Percentiles rank a stretch among this genome's conserved stretches.
phyloP scores from a whole-genome alignment of 2,329 filamentous ascomycete species.

The Aspergillus luchuensis region DNA sequence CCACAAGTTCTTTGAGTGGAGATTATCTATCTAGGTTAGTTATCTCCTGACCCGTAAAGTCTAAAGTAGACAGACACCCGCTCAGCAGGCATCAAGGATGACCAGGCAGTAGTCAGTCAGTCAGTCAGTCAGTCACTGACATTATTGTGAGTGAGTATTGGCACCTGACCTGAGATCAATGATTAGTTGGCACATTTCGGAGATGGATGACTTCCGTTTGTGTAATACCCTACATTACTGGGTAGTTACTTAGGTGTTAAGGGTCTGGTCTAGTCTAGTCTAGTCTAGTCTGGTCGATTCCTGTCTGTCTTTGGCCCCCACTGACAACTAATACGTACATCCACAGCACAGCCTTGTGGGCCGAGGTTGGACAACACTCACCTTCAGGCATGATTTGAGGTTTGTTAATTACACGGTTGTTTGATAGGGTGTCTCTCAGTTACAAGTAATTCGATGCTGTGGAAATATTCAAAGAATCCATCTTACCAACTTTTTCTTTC shows the following conservation, averaged over 20 bases:
- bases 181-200: neutral
- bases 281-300: neutral
- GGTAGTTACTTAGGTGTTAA: no score
- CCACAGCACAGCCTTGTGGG: constrained; percentile 5
- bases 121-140: no score
- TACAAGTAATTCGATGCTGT: no score
- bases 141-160: no score
- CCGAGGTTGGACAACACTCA: neutral
- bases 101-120: neutral
- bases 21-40: neutral
- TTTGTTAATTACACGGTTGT: no score
- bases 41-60: neutral
- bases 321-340: neutral
- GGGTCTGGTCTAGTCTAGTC: no score
- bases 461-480: no score
- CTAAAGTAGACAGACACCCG: neutral
- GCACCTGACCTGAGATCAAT: neutral
- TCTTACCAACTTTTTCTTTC: no score
- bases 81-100: neutral
- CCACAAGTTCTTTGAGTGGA: neutral
- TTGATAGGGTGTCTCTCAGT: no score
- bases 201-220: neutral
- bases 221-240: neutral
- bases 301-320: neutral
- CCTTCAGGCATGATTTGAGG: neutral